These are phyloP conservation scores for Rhodocollybia butyracea DNA, from an alignment of 768 basidiomycete genomes.

Conservation along the genomic window DNA sequence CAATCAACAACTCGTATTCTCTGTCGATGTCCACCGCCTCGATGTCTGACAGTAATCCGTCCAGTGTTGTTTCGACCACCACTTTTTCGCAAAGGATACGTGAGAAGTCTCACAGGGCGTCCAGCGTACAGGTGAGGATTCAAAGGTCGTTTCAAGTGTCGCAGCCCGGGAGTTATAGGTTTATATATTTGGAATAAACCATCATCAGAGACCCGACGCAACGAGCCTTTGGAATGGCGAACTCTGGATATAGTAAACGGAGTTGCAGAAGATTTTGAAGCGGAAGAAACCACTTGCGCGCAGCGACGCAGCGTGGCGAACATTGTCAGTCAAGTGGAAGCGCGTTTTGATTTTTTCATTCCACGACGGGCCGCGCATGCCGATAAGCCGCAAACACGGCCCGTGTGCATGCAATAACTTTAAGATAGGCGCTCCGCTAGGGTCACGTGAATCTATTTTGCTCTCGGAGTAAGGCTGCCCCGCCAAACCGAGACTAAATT, in stretches of 20 bases:
- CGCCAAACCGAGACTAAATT: too few species aligned
- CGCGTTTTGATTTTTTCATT: too few species aligned
- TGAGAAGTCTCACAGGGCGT: conserved; percentile 79
- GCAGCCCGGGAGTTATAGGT: conserved; percentile 80
- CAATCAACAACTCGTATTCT: conserved; percentile 90
- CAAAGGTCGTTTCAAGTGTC: conserved; percentile 82
- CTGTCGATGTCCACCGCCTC: conserved; percentile 89
- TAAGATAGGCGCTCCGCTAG: too few species aligned
- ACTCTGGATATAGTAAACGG: background rate
- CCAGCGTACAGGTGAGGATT: conserved; percentile 84
- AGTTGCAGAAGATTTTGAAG: background rate
- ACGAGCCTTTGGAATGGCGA: background rate
- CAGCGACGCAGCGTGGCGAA: conserved; percentile 3
- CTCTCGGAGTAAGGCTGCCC: too few species aligned
- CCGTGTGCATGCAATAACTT: too few species aligned
- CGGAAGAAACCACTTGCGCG: conserved; percentile 1
- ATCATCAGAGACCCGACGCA: background rate
- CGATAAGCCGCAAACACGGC: too few species aligned
- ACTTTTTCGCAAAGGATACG: conserved; percentile 73
- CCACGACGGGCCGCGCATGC: too few species aligned
- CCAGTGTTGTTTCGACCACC: conserved; percentile 88
- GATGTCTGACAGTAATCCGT: conserved; percentile 80
- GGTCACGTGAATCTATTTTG: too few species aligned
- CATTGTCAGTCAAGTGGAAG: background rate
- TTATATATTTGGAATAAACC: conserved; percentile 85